Evolutionary conservation across 83 land plant species (phyloP).

Genomic region (Diphasiastrum complanatum): DNA sequence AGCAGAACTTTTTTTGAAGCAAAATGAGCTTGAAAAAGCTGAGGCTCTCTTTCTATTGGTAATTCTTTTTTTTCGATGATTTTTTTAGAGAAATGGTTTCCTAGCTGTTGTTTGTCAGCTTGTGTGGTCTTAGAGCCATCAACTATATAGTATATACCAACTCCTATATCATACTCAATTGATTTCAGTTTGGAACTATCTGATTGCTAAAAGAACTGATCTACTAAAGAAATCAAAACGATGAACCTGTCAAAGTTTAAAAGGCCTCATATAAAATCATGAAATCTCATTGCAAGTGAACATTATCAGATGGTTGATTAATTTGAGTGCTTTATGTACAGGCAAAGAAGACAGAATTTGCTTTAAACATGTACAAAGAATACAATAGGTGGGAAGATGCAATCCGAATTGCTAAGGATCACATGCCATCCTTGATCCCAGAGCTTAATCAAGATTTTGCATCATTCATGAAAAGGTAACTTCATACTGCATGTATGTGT

Average conservation of each 20-base stretch:
- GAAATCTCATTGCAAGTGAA: neutral
- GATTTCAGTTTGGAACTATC: too few relatives aligned
- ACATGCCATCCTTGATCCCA: conserved; percentile 18
- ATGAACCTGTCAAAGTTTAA: too few relatives aligned
- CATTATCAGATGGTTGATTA: neutral
- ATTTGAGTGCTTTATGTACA: neutral
- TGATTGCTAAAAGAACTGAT: too few relatives aligned
- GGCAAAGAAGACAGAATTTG: conserved; percentile 38
- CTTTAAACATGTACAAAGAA: conserved; percentile 28
- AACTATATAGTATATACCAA: too few relatives aligned
- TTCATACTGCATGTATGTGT: neutral
- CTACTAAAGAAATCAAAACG: too few relatives aligned
- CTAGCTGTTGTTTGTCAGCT: too few relatives aligned
- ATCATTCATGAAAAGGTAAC: conserved; percentile 32
- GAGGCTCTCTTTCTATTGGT: conserved; percentile 35
- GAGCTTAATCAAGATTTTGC: conserved; percentile 30
- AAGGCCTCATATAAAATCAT: too few relatives aligned
- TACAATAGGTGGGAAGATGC: conserved; percentile 37
- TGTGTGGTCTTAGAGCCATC: too few relatives aligned
- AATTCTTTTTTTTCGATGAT: neutral
- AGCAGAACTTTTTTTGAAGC: conserved; percentile 24
- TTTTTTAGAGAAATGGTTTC: neutral
- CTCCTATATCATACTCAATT: neutral
- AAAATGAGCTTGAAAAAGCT: conserved; percentile 32
- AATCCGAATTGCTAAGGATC: conserved; percentile 28